phyloP scores from a whole-genome alignment of 345 rosid genomes.

The Gossypioides kirkii region DNA sequence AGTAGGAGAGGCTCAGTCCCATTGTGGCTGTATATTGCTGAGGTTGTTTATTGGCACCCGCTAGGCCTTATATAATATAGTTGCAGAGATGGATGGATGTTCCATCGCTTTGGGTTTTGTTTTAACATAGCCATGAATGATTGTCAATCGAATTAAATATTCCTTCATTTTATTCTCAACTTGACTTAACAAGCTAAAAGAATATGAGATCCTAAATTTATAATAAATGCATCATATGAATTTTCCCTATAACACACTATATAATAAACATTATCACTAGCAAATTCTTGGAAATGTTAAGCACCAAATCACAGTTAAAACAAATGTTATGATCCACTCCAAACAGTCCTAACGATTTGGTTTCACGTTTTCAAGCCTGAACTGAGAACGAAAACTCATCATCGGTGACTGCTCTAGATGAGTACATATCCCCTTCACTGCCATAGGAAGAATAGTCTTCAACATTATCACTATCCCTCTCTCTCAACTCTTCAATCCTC shows the following conservation, averaged over 20 bases:
- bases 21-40: conserved; percentile 49
- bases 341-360: background rate
- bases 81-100: background rate
- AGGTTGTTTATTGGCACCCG: conserved; percentile 77
- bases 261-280: background rate
- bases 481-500: conserved; percentile 53
- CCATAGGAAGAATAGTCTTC: conserved; percentile 55
- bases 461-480: conserved; percentile 33
- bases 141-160: background rate
- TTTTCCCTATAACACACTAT: background rate
- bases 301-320: background rate
- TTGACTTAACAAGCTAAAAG: background rate
- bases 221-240: background rate
- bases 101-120: conserved; percentile 1
- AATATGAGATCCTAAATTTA: background rate
- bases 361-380: conserved; percentile 15
- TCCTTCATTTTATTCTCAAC: background rate
- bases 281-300: background rate
- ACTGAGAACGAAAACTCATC: conserved; percentile 53
- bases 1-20: conserved; percentile 19
- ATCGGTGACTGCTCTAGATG: conserved; percentile 54
- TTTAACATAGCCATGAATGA: background rate
- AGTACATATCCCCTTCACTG: conserved; percentile 51
- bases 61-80: conserved; percentile 28
- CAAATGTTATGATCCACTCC: background rate